These are phyloP conservation scores for Wickerhamiella occidentalis DNA, from an alignment of 805 yeast genomes.

Conservation along the genomic window DNA sequence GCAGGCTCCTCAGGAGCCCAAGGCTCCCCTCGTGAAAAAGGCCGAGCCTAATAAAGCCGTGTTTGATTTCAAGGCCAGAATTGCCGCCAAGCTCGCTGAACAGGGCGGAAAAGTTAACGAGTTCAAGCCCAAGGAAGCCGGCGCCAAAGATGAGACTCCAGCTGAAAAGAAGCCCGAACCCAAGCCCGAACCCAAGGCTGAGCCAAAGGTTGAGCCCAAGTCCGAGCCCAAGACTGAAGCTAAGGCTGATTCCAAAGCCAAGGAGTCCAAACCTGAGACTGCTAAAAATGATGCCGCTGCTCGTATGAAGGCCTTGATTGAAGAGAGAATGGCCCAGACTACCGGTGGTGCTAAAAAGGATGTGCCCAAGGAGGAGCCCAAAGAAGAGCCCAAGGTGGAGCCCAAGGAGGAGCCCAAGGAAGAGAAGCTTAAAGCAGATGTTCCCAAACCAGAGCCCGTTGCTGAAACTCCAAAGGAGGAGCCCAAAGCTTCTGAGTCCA, in stretches of 20 bases:
- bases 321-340: background rate
- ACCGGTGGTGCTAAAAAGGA: background rate
- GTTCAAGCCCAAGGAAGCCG: slow-evolving; percentile 4
- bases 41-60: slow-evolving; percentile 13
- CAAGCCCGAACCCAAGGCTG: slow-evolving; percentile 1
- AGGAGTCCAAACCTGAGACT: background rate
- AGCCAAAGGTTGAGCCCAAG: slow-evolving; percentile 14
- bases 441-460: background rate
- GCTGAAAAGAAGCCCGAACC: background rate
- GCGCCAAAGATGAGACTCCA: no score
- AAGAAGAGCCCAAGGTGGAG: background rate
- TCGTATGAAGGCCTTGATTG: background rate
- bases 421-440: background rate
- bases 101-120: slow-evolving; percentile 9
- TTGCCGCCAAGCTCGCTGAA: slow-evolving; percentile 12
- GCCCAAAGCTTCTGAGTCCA: background rate
- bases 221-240: slow-evolving; percentile 15
- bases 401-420: slow-evolving; percentile 15
- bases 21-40: slow-evolving; percentile 10
- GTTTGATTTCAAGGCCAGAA: slow-evolving; percentile 11
- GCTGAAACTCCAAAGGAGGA: background rate
- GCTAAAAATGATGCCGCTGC: background rate
- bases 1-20: background rate
- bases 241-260: background rate
- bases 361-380: slow-evolving; percentile 11